A percentile compares a stretch with the other conserved stretches of the same genome.
phyloP scores from a whole-genome alignment of 2,329 filamentous ascomycete species.

The Aspergillus sp. region DNA sequence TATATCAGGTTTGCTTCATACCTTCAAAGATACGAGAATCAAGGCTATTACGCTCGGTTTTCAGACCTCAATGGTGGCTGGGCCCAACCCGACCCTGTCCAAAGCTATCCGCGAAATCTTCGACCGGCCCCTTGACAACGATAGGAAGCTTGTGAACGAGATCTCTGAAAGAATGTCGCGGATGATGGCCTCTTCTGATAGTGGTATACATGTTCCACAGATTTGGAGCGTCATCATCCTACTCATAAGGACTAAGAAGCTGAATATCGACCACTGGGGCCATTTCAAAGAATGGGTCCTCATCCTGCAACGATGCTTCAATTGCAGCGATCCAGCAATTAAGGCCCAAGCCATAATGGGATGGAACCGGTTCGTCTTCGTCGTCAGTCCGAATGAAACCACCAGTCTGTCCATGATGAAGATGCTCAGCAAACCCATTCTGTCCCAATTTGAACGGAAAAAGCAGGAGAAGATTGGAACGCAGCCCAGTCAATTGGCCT shows the following conservation, averaged over 20 bases:
- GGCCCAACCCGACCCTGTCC: conserved; percentile 59
- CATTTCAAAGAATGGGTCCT: conserved; percentile 66
- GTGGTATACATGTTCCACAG: conserved; percentile 63
- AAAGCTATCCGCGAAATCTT: conserved; percentile 52
- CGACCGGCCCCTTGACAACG: conserved; percentile 43
- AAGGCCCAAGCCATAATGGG: conserved; percentile 72
- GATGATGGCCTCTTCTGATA: conserved; percentile 56
- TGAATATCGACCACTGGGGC: conserved; percentile 58
- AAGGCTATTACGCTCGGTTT: conserved; percentile 67
- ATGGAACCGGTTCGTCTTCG: conserved; percentile 77
- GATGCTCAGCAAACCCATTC: conserved; percentile 60
- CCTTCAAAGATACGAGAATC: conserved; percentile 63
- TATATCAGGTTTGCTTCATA: conserved; percentile 73
- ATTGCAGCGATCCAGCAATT: conserved; percentile 61
- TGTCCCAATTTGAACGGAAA: conserved; percentile 60
- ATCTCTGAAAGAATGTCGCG: conserved; percentile 58
- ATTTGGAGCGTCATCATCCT: conserved; percentile 82
- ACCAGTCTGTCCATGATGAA: conserved; percentile 50
- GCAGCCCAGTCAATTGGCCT: conserved; percentile 49
- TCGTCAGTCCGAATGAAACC: conserved; percentile 56
- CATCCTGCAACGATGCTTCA: conserved; percentile 76
- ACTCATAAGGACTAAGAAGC: conserved; percentile 57
- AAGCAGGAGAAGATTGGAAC: conserved; percentile 42
- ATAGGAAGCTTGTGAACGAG: conserved; percentile 59
- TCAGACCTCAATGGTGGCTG: conserved; percentile 60